phyloP scores from a whole-genome alignment of 2,329 filamentous ascomycete species.

The Daldinia sp. region DNA sequence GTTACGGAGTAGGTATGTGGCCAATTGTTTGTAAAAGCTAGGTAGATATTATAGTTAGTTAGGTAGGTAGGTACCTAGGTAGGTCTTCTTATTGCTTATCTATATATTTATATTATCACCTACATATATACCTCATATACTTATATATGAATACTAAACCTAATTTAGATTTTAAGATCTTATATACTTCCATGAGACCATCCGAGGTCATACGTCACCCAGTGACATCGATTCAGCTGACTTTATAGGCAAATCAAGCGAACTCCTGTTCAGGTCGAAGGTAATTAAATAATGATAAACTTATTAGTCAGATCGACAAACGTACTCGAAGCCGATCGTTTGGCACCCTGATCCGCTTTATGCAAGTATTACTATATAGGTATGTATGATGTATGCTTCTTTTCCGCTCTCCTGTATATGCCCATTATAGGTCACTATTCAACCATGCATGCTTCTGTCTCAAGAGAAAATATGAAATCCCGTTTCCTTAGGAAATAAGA shows the following conservation, averaged over 20 bases:
- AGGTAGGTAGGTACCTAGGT: too few species aligned
- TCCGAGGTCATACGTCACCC: conserved; percentile 24
- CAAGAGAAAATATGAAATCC: conserved; percentile 2
- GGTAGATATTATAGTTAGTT: conserved; percentile 1
- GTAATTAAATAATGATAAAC: conserved; percentile 20
- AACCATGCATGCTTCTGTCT: conserved; percentile 19
- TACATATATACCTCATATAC: too few species aligned
- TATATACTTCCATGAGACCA: neutral
- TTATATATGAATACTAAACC: too few species aligned
- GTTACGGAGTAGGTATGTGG: conserved; percentile 8
- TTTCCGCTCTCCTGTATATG: conserved; percentile 26
- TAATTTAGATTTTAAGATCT: neutral
- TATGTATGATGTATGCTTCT: neutral
- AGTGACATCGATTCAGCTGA: conserved; percentile 9
- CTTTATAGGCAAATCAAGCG: conserved; percentile 6
- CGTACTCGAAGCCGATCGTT: conserved; percentile 14
- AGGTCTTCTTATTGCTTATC: too few species aligned
- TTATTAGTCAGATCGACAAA: conserved; percentile 10
- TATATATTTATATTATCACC: too few species aligned
- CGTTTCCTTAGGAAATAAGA: neutral
- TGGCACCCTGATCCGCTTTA: conserved; percentile 18
- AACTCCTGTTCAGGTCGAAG: neutral
- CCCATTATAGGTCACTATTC: conserved; percentile 10
- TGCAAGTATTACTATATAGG: conserved; percentile 27
- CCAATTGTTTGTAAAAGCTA: conserved; percentile 12